These are phyloP conservation scores for Petasospora fabianii DNA, from an alignment of 1,139 yeast species.

Conservation along the genomic window DNA sequence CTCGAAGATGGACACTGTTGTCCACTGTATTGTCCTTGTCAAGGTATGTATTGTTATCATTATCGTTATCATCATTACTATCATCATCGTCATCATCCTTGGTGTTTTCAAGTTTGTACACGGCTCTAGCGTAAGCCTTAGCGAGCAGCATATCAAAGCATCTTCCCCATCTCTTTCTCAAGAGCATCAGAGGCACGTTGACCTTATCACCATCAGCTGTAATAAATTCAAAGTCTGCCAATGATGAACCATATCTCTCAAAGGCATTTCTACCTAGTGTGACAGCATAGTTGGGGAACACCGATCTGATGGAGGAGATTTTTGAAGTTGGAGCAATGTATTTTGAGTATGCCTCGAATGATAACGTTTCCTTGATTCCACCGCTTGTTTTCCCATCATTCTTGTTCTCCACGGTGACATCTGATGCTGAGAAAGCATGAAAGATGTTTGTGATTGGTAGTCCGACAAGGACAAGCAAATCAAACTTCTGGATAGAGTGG, in stretches of 20 bases:
- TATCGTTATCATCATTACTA: no score
- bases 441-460: slow-evolving; percentile 63
- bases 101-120: slow-evolving; percentile 37
- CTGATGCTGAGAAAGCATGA: slow-evolving; percentile 20
- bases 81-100: slow-evolving; percentile 9
- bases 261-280: slow-evolving; percentile 73
- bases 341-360: slow-evolving; percentile 68
- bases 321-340: slow-evolving; percentile 70
- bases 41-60: no score
- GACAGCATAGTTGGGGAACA: slow-evolving; percentile 72
- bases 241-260: slow-evolving; percentile 58
- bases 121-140: slow-evolving; percentile 59
- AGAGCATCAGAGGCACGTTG: slow-evolving; percentile 54
- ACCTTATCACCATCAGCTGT: slow-evolving; percentile 64
- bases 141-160: slow-evolving; percentile 60
- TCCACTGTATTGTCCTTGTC: no score
- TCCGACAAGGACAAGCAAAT: slow-evolving; percentile 54
- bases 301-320: slow-evolving; percentile 61
- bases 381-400: neutral
- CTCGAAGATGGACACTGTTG: no score
- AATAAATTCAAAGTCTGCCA: slow-evolving; percentile 69
- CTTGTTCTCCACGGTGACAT: neutral
- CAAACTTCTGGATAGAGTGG: slow-evolving; percentile 57
- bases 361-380: slow-evolving; percentile 16
- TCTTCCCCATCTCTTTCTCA: slow-evolving; percentile 73